Base-by-base conservation (phyloP, 352 stramenopile species). In the Phytophthora syringae region DNA sequence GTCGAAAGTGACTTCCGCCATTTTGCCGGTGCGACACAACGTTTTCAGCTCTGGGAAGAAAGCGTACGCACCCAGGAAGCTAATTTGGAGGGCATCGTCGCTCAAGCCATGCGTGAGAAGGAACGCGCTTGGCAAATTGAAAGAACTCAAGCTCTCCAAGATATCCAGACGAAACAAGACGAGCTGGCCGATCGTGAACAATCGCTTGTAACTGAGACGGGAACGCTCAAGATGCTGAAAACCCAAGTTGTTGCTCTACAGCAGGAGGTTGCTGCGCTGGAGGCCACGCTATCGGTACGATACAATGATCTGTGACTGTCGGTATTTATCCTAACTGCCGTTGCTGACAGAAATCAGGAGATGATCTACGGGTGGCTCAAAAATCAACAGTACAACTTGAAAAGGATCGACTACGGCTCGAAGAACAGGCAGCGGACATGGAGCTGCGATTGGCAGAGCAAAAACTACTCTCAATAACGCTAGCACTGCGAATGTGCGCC, bases 51-150 rank as follows among this genome's bases (percentile, higher is more conserved):
- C 1, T 76, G 80, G 64, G 80, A 85, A 48, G 74, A 85, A 44
- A 81, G 60, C 18, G 42, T 86, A 25, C 66, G 67, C 0, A 60
- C 66, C 3, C 78, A 84, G 43, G 80, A 90, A 60, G 66, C 55
- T 6, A 89, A 84, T 30, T 21, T 85, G 42, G 68, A 88, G 30
- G 48, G 66, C 10, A 54, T 79, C 0, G 65, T 90, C 5, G 64
- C 70, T 9, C 70, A 81, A 30, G 66, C 73, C 3, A 67, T 86
- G 20, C 45, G 64, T 1, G 80, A 86, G 40, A 86, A 89, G 36
- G 82, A 90, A 52, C 71, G 74, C 12, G 61, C 53, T 20, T 82
- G 74, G 63, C 55, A 83, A 21, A 53, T 88, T 15, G 82, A 89
- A 28, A 64, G 72, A 53, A 59, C 81, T 3, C 70, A 76, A 32